Conservation (phyloP, 441 rosid species). For the Corymbia citriodora region DNA sequence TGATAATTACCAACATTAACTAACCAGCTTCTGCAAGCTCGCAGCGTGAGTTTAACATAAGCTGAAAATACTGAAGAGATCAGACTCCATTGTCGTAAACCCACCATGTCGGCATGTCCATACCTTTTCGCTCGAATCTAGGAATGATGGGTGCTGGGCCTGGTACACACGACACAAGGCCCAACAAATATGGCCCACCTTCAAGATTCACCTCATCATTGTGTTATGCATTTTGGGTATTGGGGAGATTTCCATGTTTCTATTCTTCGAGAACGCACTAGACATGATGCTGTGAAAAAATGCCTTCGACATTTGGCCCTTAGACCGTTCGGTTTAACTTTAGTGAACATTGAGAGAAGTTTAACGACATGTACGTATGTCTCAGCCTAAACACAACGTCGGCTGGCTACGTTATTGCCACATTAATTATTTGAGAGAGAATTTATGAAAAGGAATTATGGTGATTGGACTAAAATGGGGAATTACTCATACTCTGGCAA, state of each 20-base stretch:
- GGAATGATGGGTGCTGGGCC: no score
- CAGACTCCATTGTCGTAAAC: rapidly evolving
- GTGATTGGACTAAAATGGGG: rapidly evolving
- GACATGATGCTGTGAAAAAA: neutral
- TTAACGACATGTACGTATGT: rapidly evolving
- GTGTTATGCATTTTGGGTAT: neutral
- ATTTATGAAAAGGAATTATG: neutral
- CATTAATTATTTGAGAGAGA: neutral
- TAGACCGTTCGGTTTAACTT: rapidly evolving
- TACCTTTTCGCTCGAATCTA: neutral
- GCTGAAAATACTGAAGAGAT: no score
- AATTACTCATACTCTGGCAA: neutral
- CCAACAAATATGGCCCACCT: no score
- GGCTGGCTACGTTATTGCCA: rapidly evolving
- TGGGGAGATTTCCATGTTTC: neutral
- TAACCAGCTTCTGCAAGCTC: no score
- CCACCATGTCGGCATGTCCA: neutral
- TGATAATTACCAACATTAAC: no score
- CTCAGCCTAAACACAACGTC: rapidly evolving
- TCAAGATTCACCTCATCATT: no score
- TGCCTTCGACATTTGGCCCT: neutral
- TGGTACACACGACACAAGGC: no score
- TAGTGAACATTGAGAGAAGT: neutral
- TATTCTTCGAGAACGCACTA: neutral
- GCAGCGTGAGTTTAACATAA: no score